Percentiles rank a stretch among this genome's conserved stretches.
These are phyloP conservation scores for Tolypocladium ovalisporum DNA, from an alignment of 2,329 filamentous ascomycete species.

Conservation along the genomic window DNA sequence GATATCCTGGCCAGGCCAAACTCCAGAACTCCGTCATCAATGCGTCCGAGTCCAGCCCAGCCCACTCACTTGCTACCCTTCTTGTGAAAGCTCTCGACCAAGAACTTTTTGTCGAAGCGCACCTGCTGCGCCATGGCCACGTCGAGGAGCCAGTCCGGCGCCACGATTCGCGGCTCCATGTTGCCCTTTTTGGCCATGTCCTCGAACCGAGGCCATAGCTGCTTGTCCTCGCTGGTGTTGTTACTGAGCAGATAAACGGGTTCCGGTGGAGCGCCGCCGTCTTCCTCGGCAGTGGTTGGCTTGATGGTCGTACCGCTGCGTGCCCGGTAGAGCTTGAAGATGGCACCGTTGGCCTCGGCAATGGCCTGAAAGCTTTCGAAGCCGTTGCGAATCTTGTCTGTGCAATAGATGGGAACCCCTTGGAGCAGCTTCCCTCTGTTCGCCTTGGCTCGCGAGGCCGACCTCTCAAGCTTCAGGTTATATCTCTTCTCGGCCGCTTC, in stretches of 20 bases:
- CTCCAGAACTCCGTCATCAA: conserved; percentile 11
- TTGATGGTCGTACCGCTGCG: conserved; percentile 58
- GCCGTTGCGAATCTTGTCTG: conserved; percentile 67
- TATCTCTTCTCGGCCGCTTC: conserved; percentile 61
- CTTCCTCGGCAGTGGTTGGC: conserved; percentile 53
- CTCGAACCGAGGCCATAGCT: conserved; percentile 70
- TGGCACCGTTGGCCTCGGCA: conserved; percentile 78
- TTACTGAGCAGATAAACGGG: conserved; percentile 79
- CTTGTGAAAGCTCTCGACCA: conserved; percentile 34
- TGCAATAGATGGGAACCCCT: conserved; percentile 74
- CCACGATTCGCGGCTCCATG: conserved; percentile 72
- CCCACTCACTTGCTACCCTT: conserved; percentile 6
- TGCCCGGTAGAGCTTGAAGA: conserved; percentile 66
- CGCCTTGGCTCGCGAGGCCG: conserved; percentile 57
- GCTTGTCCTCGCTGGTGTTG: conserved; percentile 52
- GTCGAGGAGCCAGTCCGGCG: conserved; percentile 80
- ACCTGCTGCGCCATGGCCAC: conserved; percentile 82
- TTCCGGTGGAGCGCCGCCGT: conserved; percentile 49
- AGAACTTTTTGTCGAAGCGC: conserved; percentile 53
- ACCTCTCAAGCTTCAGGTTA: conserved; percentile 56
- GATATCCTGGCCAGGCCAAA: not conserved
- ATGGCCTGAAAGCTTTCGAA: conserved; percentile 79
- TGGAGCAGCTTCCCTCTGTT: conserved; percentile 69
- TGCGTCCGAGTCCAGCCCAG: not conserved
- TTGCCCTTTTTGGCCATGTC: conserved; percentile 68